Percentiles rank a stretch among this genome's conserved stretches.
phyloP scores from a whole-genome alignment of 805 yeast species.

The Saccharomycopsis javanensis region DNA sequence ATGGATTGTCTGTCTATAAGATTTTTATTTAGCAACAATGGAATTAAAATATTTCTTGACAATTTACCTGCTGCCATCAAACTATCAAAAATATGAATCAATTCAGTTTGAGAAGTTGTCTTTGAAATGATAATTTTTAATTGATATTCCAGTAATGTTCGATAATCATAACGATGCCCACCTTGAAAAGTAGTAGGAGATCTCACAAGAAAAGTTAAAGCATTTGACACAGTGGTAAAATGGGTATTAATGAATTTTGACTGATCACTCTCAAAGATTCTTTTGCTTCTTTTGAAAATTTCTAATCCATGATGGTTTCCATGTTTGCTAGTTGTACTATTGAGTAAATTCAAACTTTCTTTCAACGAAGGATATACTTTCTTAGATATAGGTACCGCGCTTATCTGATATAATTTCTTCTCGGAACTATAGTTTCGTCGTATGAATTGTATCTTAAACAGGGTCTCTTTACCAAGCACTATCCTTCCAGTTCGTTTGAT shows the following conservation, averaged over 20 bases:
- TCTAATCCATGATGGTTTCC: not conserved
- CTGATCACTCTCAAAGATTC: conserved; percentile 2
- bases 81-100: conserved; percentile 9
- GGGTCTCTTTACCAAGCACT: too few relatives aligned
- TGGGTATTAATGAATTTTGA: conserved; percentile 8
- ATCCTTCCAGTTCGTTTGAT: not conserved
- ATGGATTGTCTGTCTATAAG: conserved; percentile 7
- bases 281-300: not conserved
- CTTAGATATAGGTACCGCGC: not conserved
- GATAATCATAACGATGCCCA: conserved; percentile 1
- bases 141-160: conserved; percentile 1
- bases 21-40: conserved; percentile 7
- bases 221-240: conserved; percentile 5
- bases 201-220: not conserved
- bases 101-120: conserved; percentile 12
- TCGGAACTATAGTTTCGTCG: not conserved
- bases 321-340: not conserved
- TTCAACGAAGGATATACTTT: not conserved
- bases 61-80: conserved; percentile 2
- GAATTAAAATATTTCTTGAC: conserved; percentile 2
- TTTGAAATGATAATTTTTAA: conserved; percentile 5
- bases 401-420: not conserved
- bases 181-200: not conserved
- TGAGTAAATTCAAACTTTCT: not conserved
- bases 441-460: not conserved